Evolutionary conservation across 306 rosid genomes (phyloP).

Genomic region (Rubus parviflorus): DNA sequence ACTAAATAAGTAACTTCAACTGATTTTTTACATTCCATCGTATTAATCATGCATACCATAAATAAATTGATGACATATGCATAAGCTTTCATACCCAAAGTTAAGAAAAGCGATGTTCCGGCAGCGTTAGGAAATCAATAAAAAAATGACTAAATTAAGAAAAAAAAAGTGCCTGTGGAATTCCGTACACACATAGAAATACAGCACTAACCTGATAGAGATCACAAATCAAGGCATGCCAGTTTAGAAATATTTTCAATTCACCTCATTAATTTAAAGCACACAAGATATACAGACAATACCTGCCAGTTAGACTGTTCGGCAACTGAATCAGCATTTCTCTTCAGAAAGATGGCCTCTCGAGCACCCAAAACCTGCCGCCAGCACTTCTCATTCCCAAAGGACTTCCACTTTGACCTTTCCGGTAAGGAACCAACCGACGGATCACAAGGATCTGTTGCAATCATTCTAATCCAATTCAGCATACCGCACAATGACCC

Average conservation of each 20-base stretch:
- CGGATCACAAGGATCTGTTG: conserved; percentile 64
- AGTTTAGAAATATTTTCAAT: not conserved
- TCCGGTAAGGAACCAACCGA: conserved; percentile 54
- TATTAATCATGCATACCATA: not conserved
- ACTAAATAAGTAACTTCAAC: not conserved
- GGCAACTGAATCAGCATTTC: conserved; percentile 33
- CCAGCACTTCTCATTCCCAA: conserved; percentile 48
- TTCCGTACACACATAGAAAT: not conserved
- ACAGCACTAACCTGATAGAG: not conserved
- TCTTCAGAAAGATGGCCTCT: conserved; percentile 46
- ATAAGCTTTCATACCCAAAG: not conserved
- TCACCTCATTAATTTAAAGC: not conserved
- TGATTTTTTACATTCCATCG: not conserved
- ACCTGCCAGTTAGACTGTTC: conserved; percentile 65
- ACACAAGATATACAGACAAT: conserved; percentile 7
- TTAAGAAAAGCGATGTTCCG: too few species aligned
- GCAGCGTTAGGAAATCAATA: not conserved
- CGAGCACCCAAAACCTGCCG: conserved; percentile 65
- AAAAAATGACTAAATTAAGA: not conserved
- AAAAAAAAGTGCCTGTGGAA: not conserved
- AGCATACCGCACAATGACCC: conserved; percentile 43
- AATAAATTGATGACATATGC: not conserved
- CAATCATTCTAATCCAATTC: conserved; percentile 53
- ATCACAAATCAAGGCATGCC: not conserved
- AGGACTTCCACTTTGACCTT: conserved; percentile 58